Evolutionary conservation across 192 early-diverging fungal species (phyloP), one percentile per base, ranked within the genome.

Genomic region (Backusella psychrophila): DNA sequence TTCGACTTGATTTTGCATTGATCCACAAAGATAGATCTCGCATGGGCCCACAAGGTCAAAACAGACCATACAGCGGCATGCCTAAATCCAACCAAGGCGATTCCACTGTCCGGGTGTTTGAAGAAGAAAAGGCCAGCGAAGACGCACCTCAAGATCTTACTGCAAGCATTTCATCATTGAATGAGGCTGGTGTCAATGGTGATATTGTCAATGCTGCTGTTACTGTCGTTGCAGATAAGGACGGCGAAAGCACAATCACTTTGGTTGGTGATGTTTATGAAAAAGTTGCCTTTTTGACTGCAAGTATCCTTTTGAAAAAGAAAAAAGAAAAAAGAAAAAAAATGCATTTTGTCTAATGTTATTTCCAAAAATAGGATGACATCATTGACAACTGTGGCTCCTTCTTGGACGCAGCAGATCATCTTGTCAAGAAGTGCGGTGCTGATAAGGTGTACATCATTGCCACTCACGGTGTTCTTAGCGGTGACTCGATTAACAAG

Each of bases 261-360:
- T 91, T 99, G n/a, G 96, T 99, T 2, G 98, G 98, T 63, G 94
- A 99, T 81, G 98, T 98, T 68, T 86, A 89, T 69, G 90, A 89
- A 69, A 93, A 93, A 77, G 87, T 93, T 21, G 95, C 90, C 71
- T 93, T 99, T 79, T 89, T 99, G 76, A 91, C 98, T 15, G 81
- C 77, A 82, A 75, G 81, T 42, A 44, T 46, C 42, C n/a, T 39
- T 53, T 63, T n/a, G 56, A 63, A 12, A 29, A 63, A 4, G 23
- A 41, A 36, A 21, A 21, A 36, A 3, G 3, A 33, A 33, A 33
- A 41, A 36, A 21, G 12, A 36, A 3, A 33, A 33, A 33, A 33
- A 33, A 38, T 12, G 12, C 0, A 38, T 1, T 49, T n/a, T 49
- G 1, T 19, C 17, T 49, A 19, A 49, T 19, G 6, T 46, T 29